Conservation (phyloP, 768 basidiomycete species). For the Termitomyces sp. region DNA sequence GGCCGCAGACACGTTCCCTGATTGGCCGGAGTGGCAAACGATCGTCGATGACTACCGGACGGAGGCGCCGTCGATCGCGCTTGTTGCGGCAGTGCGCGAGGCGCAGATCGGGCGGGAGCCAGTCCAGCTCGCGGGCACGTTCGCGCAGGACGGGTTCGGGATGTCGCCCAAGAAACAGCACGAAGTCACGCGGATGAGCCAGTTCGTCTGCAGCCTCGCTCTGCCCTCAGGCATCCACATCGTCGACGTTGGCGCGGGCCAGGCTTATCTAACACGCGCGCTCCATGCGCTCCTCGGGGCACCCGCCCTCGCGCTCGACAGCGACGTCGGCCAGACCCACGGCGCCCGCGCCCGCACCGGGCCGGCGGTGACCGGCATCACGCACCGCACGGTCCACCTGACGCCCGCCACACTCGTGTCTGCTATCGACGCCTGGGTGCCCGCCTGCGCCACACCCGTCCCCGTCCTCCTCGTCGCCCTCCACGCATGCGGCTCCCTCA, state of each 20-base stretch:
- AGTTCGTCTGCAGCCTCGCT: conserved; percentile 25
- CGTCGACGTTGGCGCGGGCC: conserved; percentile 70
- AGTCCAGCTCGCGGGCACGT: conserved; percentile 12
- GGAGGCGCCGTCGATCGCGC: background rate
- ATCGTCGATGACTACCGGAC: conserved; percentile 15
- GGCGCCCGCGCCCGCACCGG: conserved; percentile 34
- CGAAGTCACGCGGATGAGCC: conserved; percentile 61
- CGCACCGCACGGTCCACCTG: conserved; percentile 53
- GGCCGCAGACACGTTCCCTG: conserved; percentile 17
- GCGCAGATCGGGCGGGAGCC: conserved; percentile 20
- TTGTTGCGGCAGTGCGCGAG: conserved; percentile 17
- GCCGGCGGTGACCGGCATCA: conserved; percentile 27
- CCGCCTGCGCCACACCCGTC: conserved; percentile 12
- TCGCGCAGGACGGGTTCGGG: conserved; percentile 26
- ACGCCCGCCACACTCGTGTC: conserved; percentile 39
- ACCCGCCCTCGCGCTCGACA: conserved; percentile 65
- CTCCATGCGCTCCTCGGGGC: conserved; percentile 28
- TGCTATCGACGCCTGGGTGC: conserved; percentile 46
- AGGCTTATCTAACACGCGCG: conserved; percentile 63
- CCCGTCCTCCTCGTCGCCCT: conserved; percentile 63
- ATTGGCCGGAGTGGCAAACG: conserved; percentile 13
- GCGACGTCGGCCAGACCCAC: conserved; percentile 48
- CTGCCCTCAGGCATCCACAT: conserved; percentile 31
- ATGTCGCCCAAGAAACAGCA: conserved; percentile 78
- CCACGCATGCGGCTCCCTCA: conserved; percentile 74